Evolutionary conservation across 768 basidiomycete genomes (phyloP).

Genomic region (Tulasnella sp.): DNA sequence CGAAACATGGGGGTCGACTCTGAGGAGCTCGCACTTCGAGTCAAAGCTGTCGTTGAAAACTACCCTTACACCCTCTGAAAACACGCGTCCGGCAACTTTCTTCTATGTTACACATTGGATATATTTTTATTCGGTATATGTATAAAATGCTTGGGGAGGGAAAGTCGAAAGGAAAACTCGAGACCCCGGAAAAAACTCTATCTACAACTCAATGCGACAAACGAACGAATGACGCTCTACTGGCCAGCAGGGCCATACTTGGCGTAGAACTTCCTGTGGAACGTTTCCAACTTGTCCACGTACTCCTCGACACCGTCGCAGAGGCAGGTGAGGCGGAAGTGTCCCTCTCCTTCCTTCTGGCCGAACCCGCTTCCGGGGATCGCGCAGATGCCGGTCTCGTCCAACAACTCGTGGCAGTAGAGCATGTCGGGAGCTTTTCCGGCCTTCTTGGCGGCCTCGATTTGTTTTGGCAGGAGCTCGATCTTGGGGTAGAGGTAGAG

Average conservation of each 20-base stretch:
- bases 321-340: constrained; percentile 90
- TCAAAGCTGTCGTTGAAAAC: not conserved
- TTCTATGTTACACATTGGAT: constrained; percentile 2
- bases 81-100: not conserved
- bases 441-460: constrained; percentile 67
- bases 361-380: constrained; percentile 96
- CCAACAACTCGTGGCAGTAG: constrained; percentile 82
- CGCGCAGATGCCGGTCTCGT: constrained; percentile 89
- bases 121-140: constrained; percentile 2
- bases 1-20: constrained; percentile 19
- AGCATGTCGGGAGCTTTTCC: constrained; percentile 87
- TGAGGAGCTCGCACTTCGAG: not conserved
- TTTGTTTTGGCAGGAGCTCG: constrained; percentile 68
- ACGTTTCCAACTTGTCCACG: constrained; percentile 77
- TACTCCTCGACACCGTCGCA: constrained; percentile 96
- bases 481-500: constrained; percentile 92
- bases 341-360: constrained; percentile 86
- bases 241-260: constrained; percentile 46
- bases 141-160: not conserved
- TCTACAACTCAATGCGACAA: not conserved
- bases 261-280: constrained; percentile 64
- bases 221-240: not conserved
- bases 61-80: not conserved
- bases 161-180: not conserved
- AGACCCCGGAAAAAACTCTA: not conserved